phyloP scores from a whole-genome alignment of 2,329 filamentous ascomycete genomes.

The Xylaria arbuscula region DNA sequence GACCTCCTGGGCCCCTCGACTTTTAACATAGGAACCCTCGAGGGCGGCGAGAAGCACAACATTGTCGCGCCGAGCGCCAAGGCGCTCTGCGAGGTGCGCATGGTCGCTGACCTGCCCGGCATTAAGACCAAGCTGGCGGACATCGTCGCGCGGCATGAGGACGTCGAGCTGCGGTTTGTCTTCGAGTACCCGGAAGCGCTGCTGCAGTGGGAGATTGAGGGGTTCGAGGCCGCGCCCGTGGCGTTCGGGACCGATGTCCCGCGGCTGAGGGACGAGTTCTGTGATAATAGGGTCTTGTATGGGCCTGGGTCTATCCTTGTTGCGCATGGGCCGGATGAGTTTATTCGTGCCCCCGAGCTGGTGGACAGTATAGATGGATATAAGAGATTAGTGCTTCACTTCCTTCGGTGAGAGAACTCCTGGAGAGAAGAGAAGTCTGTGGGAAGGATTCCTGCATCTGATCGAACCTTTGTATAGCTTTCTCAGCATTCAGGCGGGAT shows the following conservation, averaged over 20 bases:
- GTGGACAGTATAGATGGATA: conserved; percentile 52
- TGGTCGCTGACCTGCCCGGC: conserved; percentile 51
- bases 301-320: conserved; percentile 55
- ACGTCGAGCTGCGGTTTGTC: conserved; percentile 50
- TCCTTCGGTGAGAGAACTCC: conserved; percentile 24
- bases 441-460: background rate
- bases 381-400: conserved; percentile 47
- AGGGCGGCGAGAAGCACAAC: conserved; percentile 55
- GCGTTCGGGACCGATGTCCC: conserved; percentile 55
- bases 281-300: conserved; percentile 52
- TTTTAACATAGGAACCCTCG: conserved; percentile 54
- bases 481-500: no score
- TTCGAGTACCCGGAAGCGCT: conserved; percentile 54
- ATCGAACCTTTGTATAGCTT: no score
- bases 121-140: conserved; percentile 51
- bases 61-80: conserved; percentile 53
- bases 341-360: conserved; percentile 51
- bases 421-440: background rate
- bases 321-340: conserved; percentile 54
- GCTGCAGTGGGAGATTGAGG: conserved; percentile 54
- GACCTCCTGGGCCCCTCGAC: conserved; percentile 54
- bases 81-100: conserved; percentile 54
- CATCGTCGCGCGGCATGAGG: conserved; percentile 48
- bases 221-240: conserved; percentile 52
- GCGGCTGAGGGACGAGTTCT: conserved; percentile 46